Base-by-base conservation (phyloP, 1,284 basidiomycete species). In the Paramarasmius palmivorus region DNA sequence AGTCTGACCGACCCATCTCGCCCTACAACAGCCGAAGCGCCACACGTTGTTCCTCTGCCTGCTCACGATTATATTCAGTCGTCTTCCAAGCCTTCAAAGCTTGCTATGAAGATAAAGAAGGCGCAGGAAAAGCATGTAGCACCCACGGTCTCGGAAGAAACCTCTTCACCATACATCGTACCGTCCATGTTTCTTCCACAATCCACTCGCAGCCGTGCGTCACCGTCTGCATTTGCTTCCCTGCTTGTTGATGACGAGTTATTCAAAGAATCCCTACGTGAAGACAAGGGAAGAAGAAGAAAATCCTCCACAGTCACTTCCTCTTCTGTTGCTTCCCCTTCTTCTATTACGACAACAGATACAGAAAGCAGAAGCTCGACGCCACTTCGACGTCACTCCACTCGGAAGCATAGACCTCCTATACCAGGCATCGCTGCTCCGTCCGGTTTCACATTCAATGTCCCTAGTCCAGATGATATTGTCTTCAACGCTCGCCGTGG, bases 391-490 rank as follows among this genome's bases (percentile, higher is more conserved):
- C 41, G 26, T 23, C 41, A 25, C 26, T 23, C 41, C 22, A 42
- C 22, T 4, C 25, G 44, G 26, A n/a, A 29, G 25, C 25, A 10
- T 8, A 29, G 17, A 26, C 25, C 15, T 25, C 8, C 44, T 15
- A 32, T 46, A 17, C 66, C 70, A 29, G 58, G 64, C 20, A 56
- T 71, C 35, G 63, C 66, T 36, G 57, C 72, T 23, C 58, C 73
- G 10, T 62, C 66, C 23, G 70, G 73, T 2, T 92, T 90, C 64
- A 74, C 82, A 7, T 94, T 94, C 62, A 83, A 91, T 57, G 76
- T 78, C 22, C 91, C 90, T n/a, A 95, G 92, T 65, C 93, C 93
- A 10, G 93, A 95, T 61, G 93, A 95, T 63, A 71, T 89, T 53
- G 84, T 95, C 12, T 73, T 90, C 64, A 83, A 83, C 59, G 92